phyloP scores from a whole-genome alignment of 768 basidiomycete species.

The Psilocybe cubensis region DNA sequence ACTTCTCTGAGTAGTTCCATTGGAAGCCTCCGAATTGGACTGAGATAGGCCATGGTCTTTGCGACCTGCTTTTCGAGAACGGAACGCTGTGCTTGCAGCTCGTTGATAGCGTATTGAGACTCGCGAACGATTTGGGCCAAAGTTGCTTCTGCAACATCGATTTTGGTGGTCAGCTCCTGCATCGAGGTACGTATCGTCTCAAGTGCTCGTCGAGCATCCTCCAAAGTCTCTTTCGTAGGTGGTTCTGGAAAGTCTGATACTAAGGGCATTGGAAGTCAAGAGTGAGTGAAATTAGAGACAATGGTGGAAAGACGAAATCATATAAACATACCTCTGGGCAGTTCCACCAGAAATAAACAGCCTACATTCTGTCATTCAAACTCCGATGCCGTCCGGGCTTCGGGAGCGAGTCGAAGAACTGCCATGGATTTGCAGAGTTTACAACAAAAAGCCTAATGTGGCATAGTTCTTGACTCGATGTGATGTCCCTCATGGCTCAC shows the following conservation, averaged over 20 bases:
- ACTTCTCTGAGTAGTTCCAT: slow-evolving; percentile 74
- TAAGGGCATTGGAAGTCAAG: slow-evolving; percentile 26
- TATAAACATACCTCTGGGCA: neutral
- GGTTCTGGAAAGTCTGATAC: slow-evolving; percentile 49
- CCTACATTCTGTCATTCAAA: slow-evolving; percentile 12
- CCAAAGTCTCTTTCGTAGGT: slow-evolving; percentile 57
- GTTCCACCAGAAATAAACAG: slow-evolving; percentile 11
- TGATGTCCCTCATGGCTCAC: neutral
- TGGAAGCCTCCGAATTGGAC: slow-evolving; percentile 74
- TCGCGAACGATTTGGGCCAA: slow-evolving; percentile 64
- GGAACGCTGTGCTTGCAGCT: slow-evolving; percentile 52
- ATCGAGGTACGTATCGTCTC: slow-evolving; percentile 33
- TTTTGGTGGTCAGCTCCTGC: slow-evolving; percentile 44
- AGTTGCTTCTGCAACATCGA: slow-evolving; percentile 54
- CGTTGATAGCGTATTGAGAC: slow-evolving; percentile 53
- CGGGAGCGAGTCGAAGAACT: slow-evolving; percentile 3
- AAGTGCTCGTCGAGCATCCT: slow-evolving; percentile 55
- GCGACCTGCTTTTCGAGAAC: slow-evolving; percentile 51
- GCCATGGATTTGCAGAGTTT: no score
- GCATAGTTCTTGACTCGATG: slow-evolving; percentile 8
- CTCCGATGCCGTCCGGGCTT: slow-evolving; percentile 14
- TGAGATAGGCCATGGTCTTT: slow-evolving; percentile 64
- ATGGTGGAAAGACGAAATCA: slow-evolving; percentile 18
- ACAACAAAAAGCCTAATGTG: neutral
- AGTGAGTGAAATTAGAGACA: slow-evolving; percentile 2